Base-by-base conservation (phyloP, 1,284 basidiomycete genomes). In the Ceratobasidium sp. region DNA sequence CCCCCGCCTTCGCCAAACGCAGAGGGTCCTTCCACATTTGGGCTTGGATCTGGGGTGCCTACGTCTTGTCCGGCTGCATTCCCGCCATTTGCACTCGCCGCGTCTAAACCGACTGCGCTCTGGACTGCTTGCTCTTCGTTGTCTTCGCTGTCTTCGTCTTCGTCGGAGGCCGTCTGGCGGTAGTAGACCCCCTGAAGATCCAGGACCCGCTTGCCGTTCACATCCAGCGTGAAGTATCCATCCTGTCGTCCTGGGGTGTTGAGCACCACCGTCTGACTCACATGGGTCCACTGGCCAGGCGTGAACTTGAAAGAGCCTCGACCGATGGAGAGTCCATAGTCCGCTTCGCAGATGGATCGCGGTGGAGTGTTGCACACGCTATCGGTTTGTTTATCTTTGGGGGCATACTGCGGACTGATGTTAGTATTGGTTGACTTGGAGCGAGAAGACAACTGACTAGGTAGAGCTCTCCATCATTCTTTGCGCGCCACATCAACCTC, bases 131-230 rank as follows among this genome's bases (percentile, higher is more conserved):
- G 50, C 28, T 54, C 65, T 23, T 76, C 80, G 56, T 78, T 71
- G 59, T 81, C 78, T 7, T n/a, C n/a, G n/a, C n/a, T n/a, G 44
- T 77, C 76, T 57, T 80, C 77, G 40, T 65, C 78, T 65, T 71
- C 73, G 56, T 74, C 74, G n/a, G 66, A 57, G 65, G 59, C 59
- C 76, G 71, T 66, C 28, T 78, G 62, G 28, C 92, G 87, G 81
- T 93, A 93, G 80, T 87, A 90, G 0, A 93, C 84, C 78, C 92
- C 91, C 1, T 83, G 81, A 12, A 90, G 85, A 52, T 87, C 82
- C 65, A 94, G 89, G 10, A 86, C 90, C 82, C 26, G 78, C 65
- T 71, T 46, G 6, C 82, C 82, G 59, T 83, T 79, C 15, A 92
- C 90, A 40, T 88, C 85, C 2, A 87, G 83, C 13, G 81, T 80